Percentiles rank a stretch among this genome's conserved stretches.
phyloP scores from a whole-genome alignment of 495 filamentous ascomycete genomes.

The Copromyces sp. region DNA sequence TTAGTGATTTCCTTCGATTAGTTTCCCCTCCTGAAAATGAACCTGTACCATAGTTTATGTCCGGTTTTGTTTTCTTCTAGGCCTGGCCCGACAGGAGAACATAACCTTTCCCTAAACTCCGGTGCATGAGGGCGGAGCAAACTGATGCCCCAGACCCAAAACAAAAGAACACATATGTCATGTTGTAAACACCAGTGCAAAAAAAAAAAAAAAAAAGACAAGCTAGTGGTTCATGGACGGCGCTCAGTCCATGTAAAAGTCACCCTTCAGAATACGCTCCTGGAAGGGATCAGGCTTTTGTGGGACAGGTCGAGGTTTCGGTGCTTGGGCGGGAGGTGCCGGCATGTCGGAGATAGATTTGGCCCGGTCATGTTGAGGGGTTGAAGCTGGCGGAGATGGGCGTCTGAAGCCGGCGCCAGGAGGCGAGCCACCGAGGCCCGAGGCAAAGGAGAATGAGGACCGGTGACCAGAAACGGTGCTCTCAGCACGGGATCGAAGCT shows the following conservation, averaged over 20 bases:
- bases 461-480: constrained; percentile 53
- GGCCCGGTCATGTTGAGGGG: constrained; percentile 53
- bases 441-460: constrained; percentile 31
- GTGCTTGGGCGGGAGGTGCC: constrained; percentile 42
- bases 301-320: constrained; percentile 28
- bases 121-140: not conserved
- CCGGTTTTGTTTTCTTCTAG: not conserved
- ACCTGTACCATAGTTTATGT: not conserved
- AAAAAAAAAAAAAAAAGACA: not conserved
- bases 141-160: not conserved
- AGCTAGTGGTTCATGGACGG: not conserved
- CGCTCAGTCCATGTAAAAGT: constrained; percentile 93
- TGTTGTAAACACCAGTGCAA: not conserved
- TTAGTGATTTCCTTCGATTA: not conserved
- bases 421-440: constrained; percentile 24
- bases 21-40: not conserved
- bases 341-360: constrained; percentile 63
- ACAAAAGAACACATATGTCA: not conserved
- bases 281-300: constrained; percentile 81
- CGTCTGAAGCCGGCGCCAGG: constrained; percentile 28
- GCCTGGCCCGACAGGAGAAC: not conserved
- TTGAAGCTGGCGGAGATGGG: constrained; percentile 14
- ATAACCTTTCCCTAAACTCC: not conserved
- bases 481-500: constrained; percentile 79
- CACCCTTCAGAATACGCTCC: constrained; percentile 92